Conservation (phyloP, 2,329 filamentous ascomycete genomes). For the Xenosphaeropsis pyriputrescens region DNA sequence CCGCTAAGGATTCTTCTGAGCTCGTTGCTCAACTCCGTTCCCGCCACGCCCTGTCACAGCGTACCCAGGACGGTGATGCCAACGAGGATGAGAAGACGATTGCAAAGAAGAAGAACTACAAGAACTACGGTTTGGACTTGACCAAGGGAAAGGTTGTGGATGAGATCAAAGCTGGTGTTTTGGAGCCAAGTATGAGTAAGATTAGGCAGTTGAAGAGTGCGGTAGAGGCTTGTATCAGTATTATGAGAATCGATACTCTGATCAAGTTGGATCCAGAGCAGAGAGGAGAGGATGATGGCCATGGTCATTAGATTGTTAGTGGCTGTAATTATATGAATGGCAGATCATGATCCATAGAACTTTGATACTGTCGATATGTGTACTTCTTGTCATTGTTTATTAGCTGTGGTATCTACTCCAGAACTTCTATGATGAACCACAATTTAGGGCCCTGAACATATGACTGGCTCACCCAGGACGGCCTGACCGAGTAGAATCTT, state of each 20-base stretch:
- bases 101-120: conserved; percentile 91
- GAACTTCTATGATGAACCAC: no score
- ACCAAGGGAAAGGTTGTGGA: conserved; percentile 82
- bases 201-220: conserved; percentile 96
- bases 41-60: conserved; percentile 85
- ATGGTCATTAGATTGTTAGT: conserved; percentile 48
- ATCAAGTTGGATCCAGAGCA: conserved; percentile 95
- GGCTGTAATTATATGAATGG: no score
- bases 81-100: conserved; percentile 79
- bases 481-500: no score
- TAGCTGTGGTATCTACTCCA: no score
- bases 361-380: no score
- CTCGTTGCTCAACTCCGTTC: conserved; percentile 91
- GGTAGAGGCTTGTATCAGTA: conserved; percentile 95
- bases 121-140: conserved; percentile 94
- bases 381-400: no score
- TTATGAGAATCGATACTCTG: conserved; percentile 98
- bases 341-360: no score
- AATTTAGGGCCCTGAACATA: no score
- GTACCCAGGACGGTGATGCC: conserved; percentile 71
- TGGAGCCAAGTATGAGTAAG: conserved; percentile 98
- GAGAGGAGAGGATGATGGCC: conserved; percentile 63
- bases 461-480: no score
- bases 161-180: conserved; percentile 82
- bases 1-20: conserved; percentile 90